phyloP scores from a whole-genome alignment of 352 stramenopile genomes.

The Phytophthora uliginosa region DNA sequence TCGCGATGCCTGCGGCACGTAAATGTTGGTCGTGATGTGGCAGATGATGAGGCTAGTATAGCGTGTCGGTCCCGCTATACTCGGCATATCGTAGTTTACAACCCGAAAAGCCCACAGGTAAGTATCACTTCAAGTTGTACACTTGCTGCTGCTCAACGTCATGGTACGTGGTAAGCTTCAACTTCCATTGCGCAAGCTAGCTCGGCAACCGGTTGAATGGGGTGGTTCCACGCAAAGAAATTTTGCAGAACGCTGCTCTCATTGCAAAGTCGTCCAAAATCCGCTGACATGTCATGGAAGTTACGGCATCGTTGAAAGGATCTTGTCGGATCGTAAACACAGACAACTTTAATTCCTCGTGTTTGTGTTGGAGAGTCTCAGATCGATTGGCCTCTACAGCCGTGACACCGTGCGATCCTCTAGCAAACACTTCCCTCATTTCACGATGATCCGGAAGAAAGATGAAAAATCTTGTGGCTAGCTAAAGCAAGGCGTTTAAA shows the following conservation, averaged over 20 bases:
- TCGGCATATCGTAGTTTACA: too few relatives aligned
- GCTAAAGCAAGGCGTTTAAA: conserved; percentile 23
- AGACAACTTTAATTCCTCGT: conserved; percentile 40
- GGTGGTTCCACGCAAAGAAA: not conserved
- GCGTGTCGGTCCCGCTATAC: too few relatives aligned
- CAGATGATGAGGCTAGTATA: too few relatives aligned
- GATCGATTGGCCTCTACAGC: conserved; percentile 27
- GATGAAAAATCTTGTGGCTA: conserved; percentile 2
- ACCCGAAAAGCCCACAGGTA: too few relatives aligned
- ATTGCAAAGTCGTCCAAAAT: conserved; percentile 1
- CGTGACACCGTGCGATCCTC: conserved; percentile 19
- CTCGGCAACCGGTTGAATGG: not conserved
- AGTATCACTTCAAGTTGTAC: too few relatives aligned
- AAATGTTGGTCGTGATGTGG: too few relatives aligned
- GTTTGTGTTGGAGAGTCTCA: conserved; percentile 32
- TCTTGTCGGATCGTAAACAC: conserved; percentile 7
- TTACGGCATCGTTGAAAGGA: conserved; percentile 22
- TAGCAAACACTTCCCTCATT: conserved; percentile 35
- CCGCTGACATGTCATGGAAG: conserved; percentile 36
- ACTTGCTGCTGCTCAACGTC: too few relatives aligned
- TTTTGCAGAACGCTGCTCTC: not conserved
- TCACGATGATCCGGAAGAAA: conserved; percentile 17
- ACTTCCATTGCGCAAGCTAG: not conserved
- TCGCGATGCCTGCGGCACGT: too few relatives aligned
- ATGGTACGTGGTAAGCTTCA: not conserved